phyloP scores from a whole-genome alignment of 2,329 filamentous ascomycete genomes.

The Diaporthe caulivora region DNA sequence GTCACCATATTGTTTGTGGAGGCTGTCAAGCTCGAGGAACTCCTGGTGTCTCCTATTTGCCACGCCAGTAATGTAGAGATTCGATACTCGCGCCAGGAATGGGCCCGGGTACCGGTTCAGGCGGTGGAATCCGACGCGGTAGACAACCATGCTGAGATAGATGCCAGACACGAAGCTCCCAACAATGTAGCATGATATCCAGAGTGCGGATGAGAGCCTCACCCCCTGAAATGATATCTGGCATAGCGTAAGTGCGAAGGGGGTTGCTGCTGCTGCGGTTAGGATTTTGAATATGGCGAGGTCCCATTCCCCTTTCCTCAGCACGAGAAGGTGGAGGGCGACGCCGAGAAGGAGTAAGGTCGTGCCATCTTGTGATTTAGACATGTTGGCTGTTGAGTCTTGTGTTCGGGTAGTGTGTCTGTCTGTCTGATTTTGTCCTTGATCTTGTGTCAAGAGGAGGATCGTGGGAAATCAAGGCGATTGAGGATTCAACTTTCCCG shows the following conservation, averaged over 20 bases:
- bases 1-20: constrained; percentile 29
- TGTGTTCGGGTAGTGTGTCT: neutral
- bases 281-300: constrained; percentile 14
- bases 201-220: constrained; percentile 1
- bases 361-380: neutral
- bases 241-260: constrained; percentile 16
- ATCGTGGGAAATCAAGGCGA: neutral
- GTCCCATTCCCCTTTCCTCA: constrained; percentile 36
- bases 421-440: neutral
- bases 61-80: constrained; percentile 21
- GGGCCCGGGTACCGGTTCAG: constrained; percentile 34
- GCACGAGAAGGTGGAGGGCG: constrained; percentile 22
- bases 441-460: neutral
- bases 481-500: neutral
- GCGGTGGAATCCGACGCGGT: constrained; percentile 34
- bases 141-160: constrained; percentile 34
- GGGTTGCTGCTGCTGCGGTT: constrained; percentile 13
- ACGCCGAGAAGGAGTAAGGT: constrained; percentile 18
- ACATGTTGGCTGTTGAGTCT: neutral
- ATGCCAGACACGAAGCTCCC: constrained; percentile 6
- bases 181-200: constrained; percentile 11
- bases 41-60: constrained; percentile 2
- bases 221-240: neutral
- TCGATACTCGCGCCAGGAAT: constrained; percentile 31
- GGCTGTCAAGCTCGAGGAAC: constrained; percentile 20